These are phyloP conservation scores for Nigrospora sphaerica DNA, from an alignment of 2,329 filamentous ascomycete genomes.

Conservation along the genomic window DNA sequence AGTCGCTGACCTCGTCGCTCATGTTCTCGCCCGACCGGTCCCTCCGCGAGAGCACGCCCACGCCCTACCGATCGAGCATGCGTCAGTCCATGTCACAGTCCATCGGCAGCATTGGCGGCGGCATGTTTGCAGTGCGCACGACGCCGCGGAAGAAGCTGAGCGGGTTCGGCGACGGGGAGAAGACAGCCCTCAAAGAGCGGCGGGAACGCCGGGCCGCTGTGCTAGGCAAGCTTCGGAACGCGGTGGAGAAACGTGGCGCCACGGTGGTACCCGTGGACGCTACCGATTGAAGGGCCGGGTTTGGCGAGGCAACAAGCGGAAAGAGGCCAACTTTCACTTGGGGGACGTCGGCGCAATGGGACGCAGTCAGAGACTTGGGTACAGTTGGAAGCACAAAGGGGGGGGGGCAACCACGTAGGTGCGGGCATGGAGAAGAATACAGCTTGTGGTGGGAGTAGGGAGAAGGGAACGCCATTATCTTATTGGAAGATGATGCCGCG, in stretches of 20 bases:
- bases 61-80: slow-evolving; percentile 28
- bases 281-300: not conserved
- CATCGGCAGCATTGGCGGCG: slow-evolving; percentile 22
- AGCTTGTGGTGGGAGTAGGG: too few relatives aligned
- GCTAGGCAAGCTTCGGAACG: slow-evolving; percentile 41
- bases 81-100: slow-evolving; percentile 36
- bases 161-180: slow-evolving; percentile 53
- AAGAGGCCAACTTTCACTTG: too few relatives aligned
- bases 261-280: slow-evolving; percentile 22
- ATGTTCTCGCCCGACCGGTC: slow-evolving; percentile 30
- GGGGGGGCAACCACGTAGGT: too few relatives aligned
- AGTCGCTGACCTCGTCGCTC: slow-evolving; percentile 13
- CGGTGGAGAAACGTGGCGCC: slow-evolving; percentile 41
- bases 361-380: too few relatives aligned
- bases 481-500: too few relatives aligned
- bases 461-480: too few relatives aligned
- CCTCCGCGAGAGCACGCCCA: slow-evolving; percentile 28
- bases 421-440: too few relatives aligned
- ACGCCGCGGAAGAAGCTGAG: slow-evolving; percentile 55
- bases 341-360: too few relatives aligned
- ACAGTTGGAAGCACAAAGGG: too few relatives aligned
- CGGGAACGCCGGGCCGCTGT: slow-evolving; percentile 45
- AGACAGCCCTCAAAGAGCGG: slow-evolving; percentile 46
- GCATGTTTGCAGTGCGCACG: slow-evolving; percentile 24
- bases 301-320: too few relatives aligned